These are phyloP conservation scores for Curvularia verruculosa DNA, from an alignment of 2,329 filamentous ascomycete species.

Conservation along the genomic window DNA sequence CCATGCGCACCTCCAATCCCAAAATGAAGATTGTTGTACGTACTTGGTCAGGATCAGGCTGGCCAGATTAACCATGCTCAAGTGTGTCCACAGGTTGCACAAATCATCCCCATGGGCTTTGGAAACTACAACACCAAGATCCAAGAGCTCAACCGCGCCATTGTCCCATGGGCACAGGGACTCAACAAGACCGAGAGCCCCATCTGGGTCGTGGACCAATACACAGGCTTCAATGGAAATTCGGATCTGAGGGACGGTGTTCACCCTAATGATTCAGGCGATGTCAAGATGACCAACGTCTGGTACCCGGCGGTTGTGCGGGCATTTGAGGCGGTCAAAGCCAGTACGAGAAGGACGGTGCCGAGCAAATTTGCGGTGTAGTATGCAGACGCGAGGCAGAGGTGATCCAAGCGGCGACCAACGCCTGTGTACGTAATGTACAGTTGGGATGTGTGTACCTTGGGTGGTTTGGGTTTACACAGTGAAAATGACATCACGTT, in stretches of 20 bases:
- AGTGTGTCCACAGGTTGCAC: constrained; percentile 43
- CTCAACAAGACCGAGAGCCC: constrained; percentile 50
- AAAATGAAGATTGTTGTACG: constrained; percentile 54
- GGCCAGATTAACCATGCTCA: neutral
- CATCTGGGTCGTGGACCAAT: constrained; percentile 54
- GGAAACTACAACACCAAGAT: constrained; percentile 48
- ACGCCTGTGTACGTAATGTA: neutral
- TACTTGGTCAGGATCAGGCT: neutral
- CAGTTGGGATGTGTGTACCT: neutral
- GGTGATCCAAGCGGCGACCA: neutral
- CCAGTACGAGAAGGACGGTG: constrained; percentile 17
- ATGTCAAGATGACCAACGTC: constrained; percentile 50
- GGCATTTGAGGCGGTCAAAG: constrained; percentile 32
- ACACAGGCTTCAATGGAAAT: constrained; percentile 46
- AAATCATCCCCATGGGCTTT: constrained; percentile 49
- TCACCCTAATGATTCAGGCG: constrained; percentile 51
- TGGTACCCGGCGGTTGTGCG: constrained; percentile 40
- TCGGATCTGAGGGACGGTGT: constrained; percentile 49
- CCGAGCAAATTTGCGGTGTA: constrained; percentile 5
- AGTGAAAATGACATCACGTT: neutral
- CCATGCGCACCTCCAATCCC: constrained; percentile 51
- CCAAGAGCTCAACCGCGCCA: constrained; percentile 49
- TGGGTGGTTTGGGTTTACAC: neutral
- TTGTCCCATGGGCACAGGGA: constrained; percentile 48
- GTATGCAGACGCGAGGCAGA: neutral